Percentiles rank a stretch among this genome's conserved stretches.
Conservation (phyloP, 1,284 basidiomycete genomes). For the Cutaneotrichosporon sp. region DNA sequence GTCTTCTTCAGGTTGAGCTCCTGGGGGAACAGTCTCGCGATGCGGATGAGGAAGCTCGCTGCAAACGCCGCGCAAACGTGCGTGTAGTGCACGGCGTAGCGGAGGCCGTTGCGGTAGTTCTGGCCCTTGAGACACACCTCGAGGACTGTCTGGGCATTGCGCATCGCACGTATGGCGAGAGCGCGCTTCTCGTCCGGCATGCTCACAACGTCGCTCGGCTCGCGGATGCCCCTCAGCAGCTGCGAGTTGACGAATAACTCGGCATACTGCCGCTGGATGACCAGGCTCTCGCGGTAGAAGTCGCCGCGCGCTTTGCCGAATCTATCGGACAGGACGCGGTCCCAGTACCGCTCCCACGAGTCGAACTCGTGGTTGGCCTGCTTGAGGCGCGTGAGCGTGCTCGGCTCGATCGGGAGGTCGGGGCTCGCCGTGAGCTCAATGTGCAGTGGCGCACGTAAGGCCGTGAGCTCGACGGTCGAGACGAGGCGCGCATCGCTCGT, state of each 20-base stretch:
- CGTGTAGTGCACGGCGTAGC: conserved; percentile 62
- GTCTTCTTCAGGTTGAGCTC: conserved; percentile 78
- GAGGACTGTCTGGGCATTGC: conserved; percentile 52
- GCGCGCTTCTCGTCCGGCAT: conserved; percentile 53
- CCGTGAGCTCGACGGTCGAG: conserved; percentile 64
- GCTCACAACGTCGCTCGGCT: conserved; percentile 47
- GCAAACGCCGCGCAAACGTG: conserved; percentile 88
- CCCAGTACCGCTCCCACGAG: conserved; percentile 55
- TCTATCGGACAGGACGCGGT: conserved; percentile 46
- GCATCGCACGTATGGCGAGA: conserved; percentile 52
- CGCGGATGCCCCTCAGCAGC: conserved; percentile 49
- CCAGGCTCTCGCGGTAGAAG: conserved; percentile 51
- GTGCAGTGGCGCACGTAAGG: conserved; percentile 49
- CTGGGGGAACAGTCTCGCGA: conserved; percentile 80
- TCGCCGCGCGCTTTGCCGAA: conserved; percentile 49
- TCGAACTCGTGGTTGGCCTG: conserved; percentile 54
- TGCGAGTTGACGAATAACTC: conserved; percentile 55
- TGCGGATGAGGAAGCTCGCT: conserved; percentile 80
- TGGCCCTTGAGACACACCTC: conserved; percentile 51
- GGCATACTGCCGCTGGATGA: conserved; percentile 49
- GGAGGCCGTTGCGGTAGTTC: conserved; percentile 79
- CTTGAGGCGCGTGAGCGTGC: conserved; percentile 49
- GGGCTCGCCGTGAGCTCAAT: conserved; percentile 51
- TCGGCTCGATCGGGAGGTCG: conserved; percentile 48
- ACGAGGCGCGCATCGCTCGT: conserved; percentile 93